Conservation (phyloP, 75 land plant genomes). For the Cunninghamia lanceolata region DNA sequence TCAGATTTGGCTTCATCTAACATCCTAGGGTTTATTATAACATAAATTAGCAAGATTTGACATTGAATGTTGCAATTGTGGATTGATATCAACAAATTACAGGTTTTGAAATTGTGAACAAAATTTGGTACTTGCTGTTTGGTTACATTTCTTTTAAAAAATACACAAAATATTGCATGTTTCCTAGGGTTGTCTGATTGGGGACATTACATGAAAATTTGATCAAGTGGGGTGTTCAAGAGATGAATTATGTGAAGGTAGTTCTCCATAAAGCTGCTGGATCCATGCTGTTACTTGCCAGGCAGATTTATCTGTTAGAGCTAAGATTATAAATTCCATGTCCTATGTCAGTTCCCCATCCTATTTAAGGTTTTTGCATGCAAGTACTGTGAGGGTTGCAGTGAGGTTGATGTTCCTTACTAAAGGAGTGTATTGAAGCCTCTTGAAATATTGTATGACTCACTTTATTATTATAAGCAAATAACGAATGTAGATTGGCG, state of each 20-base stretch:
- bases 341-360: background rate
- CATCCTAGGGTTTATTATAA: no score
- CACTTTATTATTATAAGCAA: background rate
- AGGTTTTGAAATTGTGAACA: no score
- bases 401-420: background rate
- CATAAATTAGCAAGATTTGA: no score
- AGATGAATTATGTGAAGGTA: background rate
- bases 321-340: background rate
- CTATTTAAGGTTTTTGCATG: background rate
- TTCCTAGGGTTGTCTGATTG: no score
- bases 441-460: background rate
- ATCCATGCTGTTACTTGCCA: background rate
- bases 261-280: background rate
- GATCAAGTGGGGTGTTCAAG: background rate
- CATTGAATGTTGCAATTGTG: no score
- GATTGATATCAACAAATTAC: no score
- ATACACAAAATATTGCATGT: no score
- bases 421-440: background rate
- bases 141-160: no score
- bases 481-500: background rate
- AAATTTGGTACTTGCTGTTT: no score
- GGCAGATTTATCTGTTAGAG: background rate
- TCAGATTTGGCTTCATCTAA: no score
- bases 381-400: background rate
- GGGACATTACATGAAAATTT: no score